Percentiles rank a stretch among this genome's conserved stretches.
phyloP scores from a whole-genome alignment of 345 rosid species.

The Eutrema yunnanense region DNA sequence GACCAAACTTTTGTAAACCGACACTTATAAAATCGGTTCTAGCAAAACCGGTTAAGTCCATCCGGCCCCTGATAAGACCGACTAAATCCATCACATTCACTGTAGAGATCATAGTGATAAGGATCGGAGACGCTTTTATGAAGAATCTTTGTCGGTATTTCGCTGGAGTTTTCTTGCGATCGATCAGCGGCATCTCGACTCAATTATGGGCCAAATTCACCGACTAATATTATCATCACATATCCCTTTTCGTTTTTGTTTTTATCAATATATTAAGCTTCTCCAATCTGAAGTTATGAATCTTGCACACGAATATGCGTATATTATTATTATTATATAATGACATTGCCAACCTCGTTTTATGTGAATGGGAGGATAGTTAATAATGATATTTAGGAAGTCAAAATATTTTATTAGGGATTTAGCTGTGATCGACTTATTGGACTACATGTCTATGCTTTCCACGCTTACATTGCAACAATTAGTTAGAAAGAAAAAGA shows the following conservation, averaged over 20 bases:
- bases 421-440: not conserved
- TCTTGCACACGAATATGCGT: not conserved
- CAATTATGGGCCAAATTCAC: not conserved
- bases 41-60: no score
- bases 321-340: no score
- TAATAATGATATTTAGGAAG: not conserved
- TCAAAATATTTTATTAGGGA: not conserved
- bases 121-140: not conserved
- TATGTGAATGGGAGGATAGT: not conserved
- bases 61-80: no score
- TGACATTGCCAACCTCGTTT: no score
- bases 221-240: not conserved
- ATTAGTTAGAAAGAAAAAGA: not conserved
- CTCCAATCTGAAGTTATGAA: not conserved
- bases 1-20: no score
- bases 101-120: no score
- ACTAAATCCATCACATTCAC: no score
- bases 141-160: not conserved
- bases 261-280: not conserved
- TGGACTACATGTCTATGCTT: not conserved
- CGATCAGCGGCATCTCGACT: not conserved
- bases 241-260: not conserved
- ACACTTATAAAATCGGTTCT: no score
- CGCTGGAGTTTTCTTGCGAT: not conserved
- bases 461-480: not conserved